Conservation (phyloP, 345 rosid species). For the Hypericum perforatum region DNA sequence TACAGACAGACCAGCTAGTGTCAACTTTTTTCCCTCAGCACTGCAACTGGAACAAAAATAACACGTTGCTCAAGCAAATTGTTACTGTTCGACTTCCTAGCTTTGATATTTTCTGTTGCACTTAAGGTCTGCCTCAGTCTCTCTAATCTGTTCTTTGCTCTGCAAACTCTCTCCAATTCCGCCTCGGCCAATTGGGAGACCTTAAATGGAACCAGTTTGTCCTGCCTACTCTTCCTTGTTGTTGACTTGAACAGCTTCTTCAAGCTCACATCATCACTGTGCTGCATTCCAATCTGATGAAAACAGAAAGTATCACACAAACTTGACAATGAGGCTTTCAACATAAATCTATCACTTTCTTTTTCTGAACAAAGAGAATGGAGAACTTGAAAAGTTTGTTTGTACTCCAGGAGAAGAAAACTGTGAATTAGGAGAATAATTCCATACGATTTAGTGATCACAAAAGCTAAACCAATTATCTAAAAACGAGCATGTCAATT, state of each 20-base stretch:
- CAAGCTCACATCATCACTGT: slow-evolving; percentile 48
- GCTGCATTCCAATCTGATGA: slow-evolving; percentile 31
- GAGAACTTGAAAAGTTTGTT: too few species aligned
- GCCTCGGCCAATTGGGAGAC: slow-evolving; percentile 33
- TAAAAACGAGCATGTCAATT: too few species aligned
- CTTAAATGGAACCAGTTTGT: slow-evolving; percentile 10
- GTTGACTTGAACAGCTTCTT: slow-evolving; percentile 40
- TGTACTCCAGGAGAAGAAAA: too few species aligned
- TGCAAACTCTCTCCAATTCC: slow-evolving; percentile 61
- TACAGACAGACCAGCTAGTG: background rate
- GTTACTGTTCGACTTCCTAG: slow-evolving; percentile 27
- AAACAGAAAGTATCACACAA: slow-evolving; percentile 4
- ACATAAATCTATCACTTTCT: too few species aligned
- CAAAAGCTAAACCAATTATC: too few species aligned
- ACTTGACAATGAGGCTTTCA: too few species aligned
- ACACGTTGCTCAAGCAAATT: slow-evolving; percentile 30
- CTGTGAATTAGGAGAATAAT: too few species aligned
- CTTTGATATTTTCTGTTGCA: slow-evolving; percentile 25
- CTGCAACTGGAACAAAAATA: slow-evolving; percentile 64
- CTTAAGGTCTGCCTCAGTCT: slow-evolving; percentile 38
- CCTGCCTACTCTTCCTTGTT: slow-evolving; percentile 24
- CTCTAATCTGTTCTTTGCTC: slow-evolving; percentile 42
- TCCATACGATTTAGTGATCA: too few species aligned
- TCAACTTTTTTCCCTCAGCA: slow-evolving; percentile 45
- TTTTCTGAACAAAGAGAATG: too few species aligned